phyloP scores from a whole-genome alignment of 1,284 basidiomycete species.

The Tilletia indica region DNA sequence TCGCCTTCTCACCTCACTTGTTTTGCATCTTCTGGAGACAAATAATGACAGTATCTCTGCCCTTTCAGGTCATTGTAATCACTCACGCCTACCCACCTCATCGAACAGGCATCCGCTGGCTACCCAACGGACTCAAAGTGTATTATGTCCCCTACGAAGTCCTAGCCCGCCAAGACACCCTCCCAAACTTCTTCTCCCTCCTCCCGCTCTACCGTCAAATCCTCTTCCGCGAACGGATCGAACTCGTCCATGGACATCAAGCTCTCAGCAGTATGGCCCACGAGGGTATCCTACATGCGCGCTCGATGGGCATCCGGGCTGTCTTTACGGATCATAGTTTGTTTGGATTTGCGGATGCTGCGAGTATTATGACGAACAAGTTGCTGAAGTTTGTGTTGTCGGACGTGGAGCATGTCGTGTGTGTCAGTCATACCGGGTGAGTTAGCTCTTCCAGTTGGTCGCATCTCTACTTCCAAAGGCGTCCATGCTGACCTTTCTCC shows the following conservation, averaged over 20 bases:
- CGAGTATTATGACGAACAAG: slow-evolving; percentile 95
- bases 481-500: too few relatives aligned
- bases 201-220: slow-evolving; percentile 87
- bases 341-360: slow-evolving; percentile 93
- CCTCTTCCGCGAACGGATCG: slow-evolving; percentile 78
- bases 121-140: slow-evolving; percentile 80
- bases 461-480: not conserved
- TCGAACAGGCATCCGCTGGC: slow-evolving; percentile 82
- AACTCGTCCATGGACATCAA: slow-evolving; percentile 88
- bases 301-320: slow-evolving; percentile 65
- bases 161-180: slow-evolving; percentile 70
- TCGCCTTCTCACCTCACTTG: slow-evolving; percentile 48
- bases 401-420: slow-evolving; percentile 90
- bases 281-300: slow-evolving; percentile 83
- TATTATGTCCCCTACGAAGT: slow-evolving; percentile 88
- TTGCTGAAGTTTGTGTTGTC: slow-evolving; percentile 79
- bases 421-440: slow-evolving; percentile 94
- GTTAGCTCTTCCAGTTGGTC: slow-evolving; percentile 37
- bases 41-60: not conserved
- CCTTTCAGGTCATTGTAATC: slow-evolving; percentile 78
- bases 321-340: slow-evolving; percentile 97
- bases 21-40: not conserved
- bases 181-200: slow-evolving; percentile 91
- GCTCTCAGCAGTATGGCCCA: slow-evolving; percentile 84
- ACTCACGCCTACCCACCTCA: slow-evolving; percentile 85